These are phyloP conservation scores for Pachysandra terminalis DNA, from an alignment of 164 flowering plant species.

Conservation along the genomic window DNA sequence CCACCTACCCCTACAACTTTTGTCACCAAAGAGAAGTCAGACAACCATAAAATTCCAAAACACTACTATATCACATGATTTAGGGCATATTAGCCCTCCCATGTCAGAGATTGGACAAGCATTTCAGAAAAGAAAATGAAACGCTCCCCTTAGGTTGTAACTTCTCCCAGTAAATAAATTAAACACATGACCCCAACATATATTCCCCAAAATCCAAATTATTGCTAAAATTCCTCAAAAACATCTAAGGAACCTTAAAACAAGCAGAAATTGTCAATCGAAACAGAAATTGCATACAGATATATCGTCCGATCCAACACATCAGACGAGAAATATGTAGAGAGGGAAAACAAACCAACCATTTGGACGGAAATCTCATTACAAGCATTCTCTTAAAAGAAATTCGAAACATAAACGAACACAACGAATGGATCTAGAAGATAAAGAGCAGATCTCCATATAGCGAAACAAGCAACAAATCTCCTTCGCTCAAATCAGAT, in stretches of 20 bases:
- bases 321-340: neutral
- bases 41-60: neutral
- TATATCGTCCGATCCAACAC: neutral
- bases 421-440: neutral
- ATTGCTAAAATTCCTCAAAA: neutral
- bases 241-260: neutral
- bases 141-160: neutral
- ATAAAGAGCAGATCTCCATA: neutral
- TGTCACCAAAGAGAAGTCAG: neutral
- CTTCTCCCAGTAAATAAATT: neutral
- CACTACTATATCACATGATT: too few relatives aligned
- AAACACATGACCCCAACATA: neutral
- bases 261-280: neutral
- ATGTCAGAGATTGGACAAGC: neutral
- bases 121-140: neutral
- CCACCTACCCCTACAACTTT: neutral
- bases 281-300: neutral
- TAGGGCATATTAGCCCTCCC: too few relatives aligned
- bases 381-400: neutral
- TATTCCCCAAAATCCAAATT: neutral
- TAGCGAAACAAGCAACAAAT: neutral
- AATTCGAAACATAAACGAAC: neutral
- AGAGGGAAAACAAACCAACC: neutral
- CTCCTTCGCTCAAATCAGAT: neutral
- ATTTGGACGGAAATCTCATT: neutral